Conservation (phyloP, 2,329 filamentous ascomycete species). For the Hymenoscyphus albidus region DNA sequence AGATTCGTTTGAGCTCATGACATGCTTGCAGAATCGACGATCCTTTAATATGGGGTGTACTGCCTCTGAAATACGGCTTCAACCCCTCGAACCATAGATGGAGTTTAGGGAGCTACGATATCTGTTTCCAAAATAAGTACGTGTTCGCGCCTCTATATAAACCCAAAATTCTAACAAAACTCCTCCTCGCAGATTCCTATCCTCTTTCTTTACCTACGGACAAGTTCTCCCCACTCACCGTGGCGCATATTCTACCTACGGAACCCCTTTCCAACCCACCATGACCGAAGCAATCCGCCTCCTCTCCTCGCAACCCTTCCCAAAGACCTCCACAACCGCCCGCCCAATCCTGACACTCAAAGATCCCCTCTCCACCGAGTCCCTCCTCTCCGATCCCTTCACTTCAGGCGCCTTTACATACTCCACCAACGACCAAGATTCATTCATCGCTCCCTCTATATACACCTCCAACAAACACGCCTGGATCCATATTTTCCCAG, state of each 20-base stretch:
- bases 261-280: constrained; percentile 86
- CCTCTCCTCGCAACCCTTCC: constrained; percentile 59
- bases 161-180: constrained; percentile 3
- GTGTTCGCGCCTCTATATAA: constrained; percentile 22
- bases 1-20: constrained; percentile 9
- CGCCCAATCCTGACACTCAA: constrained; percentile 29
- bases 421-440: constrained; percentile 63
- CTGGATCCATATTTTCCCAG: constrained; percentile 96
- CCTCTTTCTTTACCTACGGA: constrained; percentile 81
- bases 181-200: constrained; percentile 51
- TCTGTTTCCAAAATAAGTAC: constrained; percentile 86
- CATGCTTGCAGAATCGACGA: constrained; percentile 71
- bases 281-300: constrained; percentile 81
- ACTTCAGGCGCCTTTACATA: constrained; percentile 48
- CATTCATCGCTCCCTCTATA: constrained; percentile 66
- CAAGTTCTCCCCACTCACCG: constrained; percentile 91
- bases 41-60: constrained; percentile 85
- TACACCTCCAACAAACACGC: constrained; percentile 66
- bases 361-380: not conserved
- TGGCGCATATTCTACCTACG: constrained; percentile 64
- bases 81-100: constrained; percentile 76
- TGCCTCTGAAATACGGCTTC: constrained; percentile 71
- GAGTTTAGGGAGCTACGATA: constrained; percentile 89
- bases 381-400: constrained; percentile 44
- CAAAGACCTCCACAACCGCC: constrained; percentile 23